These are phyloP conservation scores for Hortiboletus rubellus DNA, from an alignment of 1,284 basidiomycete genomes.

Conservation along the genomic window DNA sequence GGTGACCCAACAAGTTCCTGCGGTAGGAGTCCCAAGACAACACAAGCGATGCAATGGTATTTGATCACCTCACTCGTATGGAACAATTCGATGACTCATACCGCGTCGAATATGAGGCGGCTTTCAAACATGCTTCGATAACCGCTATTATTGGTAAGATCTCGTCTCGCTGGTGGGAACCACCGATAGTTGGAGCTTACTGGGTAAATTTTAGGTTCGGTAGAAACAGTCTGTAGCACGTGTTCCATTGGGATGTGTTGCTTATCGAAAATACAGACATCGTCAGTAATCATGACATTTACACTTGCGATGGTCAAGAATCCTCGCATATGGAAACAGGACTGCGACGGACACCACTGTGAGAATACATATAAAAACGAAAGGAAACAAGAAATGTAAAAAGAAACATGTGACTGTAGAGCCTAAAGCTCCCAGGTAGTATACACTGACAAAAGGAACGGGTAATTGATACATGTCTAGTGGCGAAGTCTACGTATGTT, in stretches of 20 bases:
- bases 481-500: no score
- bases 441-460: no score
- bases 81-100: background rate
- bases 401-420: no score
- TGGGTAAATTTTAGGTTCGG: background rate
- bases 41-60: conserved; percentile 9
- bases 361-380: no score
- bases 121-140: conserved; percentile 9
- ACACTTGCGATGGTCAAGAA: conserved; percentile 38
- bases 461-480: no score
- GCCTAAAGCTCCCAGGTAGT: no score
- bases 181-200: background rate
- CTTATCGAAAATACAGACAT: background rate
- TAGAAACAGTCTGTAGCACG: conserved; percentile 16
- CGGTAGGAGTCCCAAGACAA: background rate
- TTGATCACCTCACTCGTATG: conserved; percentile 17
- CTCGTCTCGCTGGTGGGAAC: background rate
- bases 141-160: conserved; percentile 14
- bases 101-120: background rate
- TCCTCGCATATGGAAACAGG: no score
- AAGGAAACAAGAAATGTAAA: no score
- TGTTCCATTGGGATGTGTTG: background rate
- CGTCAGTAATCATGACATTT: conserved; percentile 21
- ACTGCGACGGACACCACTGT: no score
- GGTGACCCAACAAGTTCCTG: background rate